Conservation (phyloP, 345 rosid genomes). For the Schrenkiella parvula region DNA sequence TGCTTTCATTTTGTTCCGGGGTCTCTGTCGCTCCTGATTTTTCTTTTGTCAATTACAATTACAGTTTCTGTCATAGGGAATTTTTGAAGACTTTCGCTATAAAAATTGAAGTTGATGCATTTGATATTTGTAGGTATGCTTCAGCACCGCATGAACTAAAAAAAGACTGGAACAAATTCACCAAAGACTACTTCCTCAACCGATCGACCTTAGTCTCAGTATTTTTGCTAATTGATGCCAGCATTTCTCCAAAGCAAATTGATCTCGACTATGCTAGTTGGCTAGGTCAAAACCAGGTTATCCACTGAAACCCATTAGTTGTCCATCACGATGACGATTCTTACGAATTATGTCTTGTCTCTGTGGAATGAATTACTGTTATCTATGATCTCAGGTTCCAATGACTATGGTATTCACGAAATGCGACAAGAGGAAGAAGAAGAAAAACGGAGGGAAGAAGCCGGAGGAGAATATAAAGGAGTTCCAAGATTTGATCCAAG, state of each 20-base stretch:
- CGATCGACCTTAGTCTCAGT: slow-evolving; percentile 81
- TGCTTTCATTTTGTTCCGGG: background rate
- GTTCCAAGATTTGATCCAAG: slow-evolving; percentile 73
- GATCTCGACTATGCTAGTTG: slow-evolving; percentile 97
- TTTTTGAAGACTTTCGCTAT: background rate
- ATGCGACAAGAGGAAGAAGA: slow-evolving; percentile 97
- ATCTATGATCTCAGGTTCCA: slow-evolving; percentile 52
- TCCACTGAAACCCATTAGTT: background rate
- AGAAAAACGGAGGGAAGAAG: slow-evolving; percentile 80
- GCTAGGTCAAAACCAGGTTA: slow-evolving; percentile 94
- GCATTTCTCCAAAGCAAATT: slow-evolving; percentile 80
- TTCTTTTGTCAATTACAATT: background rate
- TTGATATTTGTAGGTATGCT: slow-evolving; percentile 58
- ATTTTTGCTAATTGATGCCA: slow-evolving; percentile 89
- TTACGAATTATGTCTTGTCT: background rate
- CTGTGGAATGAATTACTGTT: background rate
- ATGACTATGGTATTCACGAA: slow-evolving; percentile 94
- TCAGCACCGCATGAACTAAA: slow-evolving; percentile 84
- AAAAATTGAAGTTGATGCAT: background rate
- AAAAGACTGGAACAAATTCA: slow-evolving; percentile 75
- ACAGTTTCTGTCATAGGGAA: background rate
- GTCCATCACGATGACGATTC: background rate
- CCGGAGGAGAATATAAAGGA: slow-evolving; percentile 75
- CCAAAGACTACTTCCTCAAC: slow-evolving; percentile 81
- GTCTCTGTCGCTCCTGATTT: background rate